phyloP scores from a whole-genome alignment of 345 rosid genomes.

The Hibiscus mutabilis region DNA sequence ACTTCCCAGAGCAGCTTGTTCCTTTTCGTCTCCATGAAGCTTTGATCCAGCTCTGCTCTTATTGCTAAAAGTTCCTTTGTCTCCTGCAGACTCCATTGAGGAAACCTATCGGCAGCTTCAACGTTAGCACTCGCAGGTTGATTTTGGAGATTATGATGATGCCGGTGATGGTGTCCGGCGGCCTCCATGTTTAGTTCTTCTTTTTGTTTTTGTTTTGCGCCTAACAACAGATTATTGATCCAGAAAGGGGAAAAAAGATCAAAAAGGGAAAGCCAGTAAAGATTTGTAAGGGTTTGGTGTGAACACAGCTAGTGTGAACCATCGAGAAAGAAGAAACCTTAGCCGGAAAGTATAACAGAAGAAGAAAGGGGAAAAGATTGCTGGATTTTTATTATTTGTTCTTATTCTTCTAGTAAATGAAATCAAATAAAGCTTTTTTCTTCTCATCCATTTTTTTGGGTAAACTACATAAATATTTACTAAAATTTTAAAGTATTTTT shows the following conservation, averaged over 20 bases:
- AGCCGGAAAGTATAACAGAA: not conserved
- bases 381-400: slow-evolving; percentile 19
- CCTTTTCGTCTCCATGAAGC: slow-evolving; percentile 93
- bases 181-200: slow-evolving; percentile 38
- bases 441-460: too few relatives aligned
- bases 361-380: not conserved
- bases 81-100: slow-evolving; percentile 93
- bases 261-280: slow-evolving; percentile 12
- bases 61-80: slow-evolving; percentile 74
- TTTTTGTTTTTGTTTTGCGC: not conserved
- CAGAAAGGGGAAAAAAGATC: slow-evolving; percentile 10
- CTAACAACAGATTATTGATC: slow-evolving; percentile 5
- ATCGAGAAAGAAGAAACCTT: slow-evolving; percentile 26
- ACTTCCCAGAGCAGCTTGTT: slow-evolving; percentile 93
- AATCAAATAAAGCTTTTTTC: not conserved
- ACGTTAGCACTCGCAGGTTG: slow-evolving; percentile 37
- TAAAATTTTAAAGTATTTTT: too few relatives aligned
- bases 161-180: slow-evolving; percentile 32
- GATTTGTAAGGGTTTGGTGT: slow-evolving; percentile 38
- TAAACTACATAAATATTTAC: too few relatives aligned
- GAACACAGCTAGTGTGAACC: slow-evolving; percentile 52
- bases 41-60: slow-evolving; percentile 76
- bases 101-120: slow-evolving; percentile 66
- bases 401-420: slow-evolving; percentile 30
- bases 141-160: slow-evolving; percentile 20